Percentiles rank a stretch among this genome's conserved stretches.
These are phyloP conservation scores for Lavandula angustifolia DNA, from an alignment of 257 asterid species.

Conservation along the genomic window DNA sequence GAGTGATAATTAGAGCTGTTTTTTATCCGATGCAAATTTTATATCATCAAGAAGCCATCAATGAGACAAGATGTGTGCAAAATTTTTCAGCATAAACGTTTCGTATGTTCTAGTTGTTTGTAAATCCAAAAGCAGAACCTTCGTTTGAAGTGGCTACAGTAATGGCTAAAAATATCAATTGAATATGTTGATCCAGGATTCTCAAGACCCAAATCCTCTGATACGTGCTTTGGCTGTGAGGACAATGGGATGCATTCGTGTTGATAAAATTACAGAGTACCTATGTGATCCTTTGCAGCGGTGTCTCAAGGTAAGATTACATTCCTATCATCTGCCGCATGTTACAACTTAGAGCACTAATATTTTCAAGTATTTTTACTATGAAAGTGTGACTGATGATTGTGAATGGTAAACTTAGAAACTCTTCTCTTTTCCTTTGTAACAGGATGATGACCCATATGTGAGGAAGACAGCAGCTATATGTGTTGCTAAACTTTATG, in stretches of 20 bases:
- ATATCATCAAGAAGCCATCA: background rate
- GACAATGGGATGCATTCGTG: conserved; percentile 99
- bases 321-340: conserved; percentile 20
- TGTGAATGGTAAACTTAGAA: conserved; percentile 29
- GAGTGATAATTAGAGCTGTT: background rate
- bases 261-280: conserved; percentile 96
- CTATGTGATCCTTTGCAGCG: conserved; percentile 97
- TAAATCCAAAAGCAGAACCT: conserved; percentile 17
- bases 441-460: conserved; percentile 98
- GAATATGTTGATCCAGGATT: conserved; percentile 59
- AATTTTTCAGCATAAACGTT: conserved; percentile 16
- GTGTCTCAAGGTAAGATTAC: conserved; percentile 78
- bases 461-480: conserved; percentile 99
- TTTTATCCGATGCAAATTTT: background rate
- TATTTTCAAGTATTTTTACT: conserved; percentile 22
- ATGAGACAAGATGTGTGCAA: background rate
- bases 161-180: conserved; percentile 21
- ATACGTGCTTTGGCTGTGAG: conserved; percentile 99
- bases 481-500: conserved; percentile 98
- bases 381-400: background rate
- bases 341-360: conserved; percentile 23
- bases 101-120: conserved; percentile 9
- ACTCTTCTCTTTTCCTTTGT: conserved; percentile 29
- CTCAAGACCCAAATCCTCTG: conserved; percentile 98
- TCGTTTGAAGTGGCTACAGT: conserved; percentile 19